Percentiles rank a stretch among this genome's conserved stretches.
phyloP scores from a whole-genome alignment of 257 asterid genomes.

The Ilex asprella region DNA sequence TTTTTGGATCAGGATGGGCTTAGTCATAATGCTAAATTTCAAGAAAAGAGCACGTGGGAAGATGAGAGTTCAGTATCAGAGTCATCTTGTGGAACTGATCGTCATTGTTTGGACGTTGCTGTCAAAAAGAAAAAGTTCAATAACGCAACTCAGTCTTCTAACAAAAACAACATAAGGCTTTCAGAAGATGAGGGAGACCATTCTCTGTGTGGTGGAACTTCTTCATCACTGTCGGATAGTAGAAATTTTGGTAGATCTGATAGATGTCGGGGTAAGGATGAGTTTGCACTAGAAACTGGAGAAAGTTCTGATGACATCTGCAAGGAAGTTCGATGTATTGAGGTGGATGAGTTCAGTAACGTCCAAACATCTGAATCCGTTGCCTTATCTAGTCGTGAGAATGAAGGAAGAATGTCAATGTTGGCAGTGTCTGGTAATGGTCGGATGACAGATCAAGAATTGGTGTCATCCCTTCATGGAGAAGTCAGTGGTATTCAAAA shows the following conservation, averaged over 20 bases:
- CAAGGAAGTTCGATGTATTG: conserved; percentile 67
- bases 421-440: conserved; percentile 22
- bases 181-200: no score
- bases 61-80: conserved; percentile 28
- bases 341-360: conserved; percentile 38
- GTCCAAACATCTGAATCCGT: conserved; percentile 23
- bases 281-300: conserved; percentile 20
- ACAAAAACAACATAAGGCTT: not conserved
- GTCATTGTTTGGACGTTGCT: conserved; percentile 5
- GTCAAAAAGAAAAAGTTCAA: not conserved
- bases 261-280: conserved; percentile 29
- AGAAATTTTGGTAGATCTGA: conserved; percentile 21
- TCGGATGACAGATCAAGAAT: conserved; percentile 22
- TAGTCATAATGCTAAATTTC: not conserved
- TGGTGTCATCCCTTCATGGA: conserved; percentile 21
- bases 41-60: conserved; percentile 17
- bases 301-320: conserved; percentile 56
- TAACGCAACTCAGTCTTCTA: not conserved
- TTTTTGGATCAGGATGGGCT: conserved; percentile 9
- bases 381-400: conserved; percentile 29
- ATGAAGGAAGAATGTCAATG: conserved; percentile 28
- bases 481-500: conserved; percentile 26
- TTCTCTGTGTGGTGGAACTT: not conserved
- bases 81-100: conserved; percentile 24
- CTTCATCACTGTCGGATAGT: not conserved